These are phyloP conservation scores for Lactarius pseudohatsudake DNA, from an alignment of 768 basidiomycete genomes.

Conservation along the genomic window DNA sequence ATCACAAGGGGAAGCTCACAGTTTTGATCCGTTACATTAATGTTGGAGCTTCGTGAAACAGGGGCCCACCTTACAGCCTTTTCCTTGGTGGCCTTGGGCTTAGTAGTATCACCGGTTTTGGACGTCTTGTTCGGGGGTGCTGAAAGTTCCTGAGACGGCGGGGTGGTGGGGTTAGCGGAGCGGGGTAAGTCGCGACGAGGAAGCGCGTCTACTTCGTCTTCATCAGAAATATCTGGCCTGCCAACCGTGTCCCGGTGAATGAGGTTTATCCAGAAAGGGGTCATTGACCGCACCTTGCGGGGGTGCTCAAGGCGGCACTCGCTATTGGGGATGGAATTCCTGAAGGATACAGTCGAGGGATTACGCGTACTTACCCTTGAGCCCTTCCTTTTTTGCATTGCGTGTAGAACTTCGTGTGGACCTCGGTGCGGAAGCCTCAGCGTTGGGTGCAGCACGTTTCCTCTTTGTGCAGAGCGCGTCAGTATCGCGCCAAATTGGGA, in stretches of 20 bases:
- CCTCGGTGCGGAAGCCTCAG: constrained; percentile 43
- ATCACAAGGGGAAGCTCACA: constrained; percentile 23
- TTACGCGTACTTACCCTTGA: constrained; percentile 28
- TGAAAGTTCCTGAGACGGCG: constrained; percentile 17
- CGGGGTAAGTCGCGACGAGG: too few relatives aligned
- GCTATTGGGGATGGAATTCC: constrained; percentile 3
- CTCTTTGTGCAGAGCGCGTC: constrained; percentile 42
- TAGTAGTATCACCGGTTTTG: constrained; percentile 19
- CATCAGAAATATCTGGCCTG: constrained; percentile 4
- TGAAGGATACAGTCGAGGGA: background rate
- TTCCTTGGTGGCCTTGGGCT: constrained; percentile 19
- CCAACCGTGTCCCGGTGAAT: background rate
- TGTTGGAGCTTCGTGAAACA: constrained; percentile 7
- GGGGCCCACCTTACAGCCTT: constrained; percentile 18
- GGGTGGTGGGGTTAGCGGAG: background rate
- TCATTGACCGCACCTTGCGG: constrained; percentile 3
- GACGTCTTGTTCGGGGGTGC: constrained; percentile 30
- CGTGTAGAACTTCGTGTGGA: constrained; percentile 48
- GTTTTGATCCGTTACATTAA: constrained; percentile 5
- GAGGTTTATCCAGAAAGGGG: background rate
- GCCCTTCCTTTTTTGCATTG: constrained; percentile 33
- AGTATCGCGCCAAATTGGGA: constrained; percentile 6
- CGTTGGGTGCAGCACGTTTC: constrained; percentile 49
- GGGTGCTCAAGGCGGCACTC: background rate
- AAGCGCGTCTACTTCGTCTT: constrained; percentile 10